phyloP scores from a whole-genome alignment of 345 rosid genomes.

The Abelmoschus esculentus region DNA sequence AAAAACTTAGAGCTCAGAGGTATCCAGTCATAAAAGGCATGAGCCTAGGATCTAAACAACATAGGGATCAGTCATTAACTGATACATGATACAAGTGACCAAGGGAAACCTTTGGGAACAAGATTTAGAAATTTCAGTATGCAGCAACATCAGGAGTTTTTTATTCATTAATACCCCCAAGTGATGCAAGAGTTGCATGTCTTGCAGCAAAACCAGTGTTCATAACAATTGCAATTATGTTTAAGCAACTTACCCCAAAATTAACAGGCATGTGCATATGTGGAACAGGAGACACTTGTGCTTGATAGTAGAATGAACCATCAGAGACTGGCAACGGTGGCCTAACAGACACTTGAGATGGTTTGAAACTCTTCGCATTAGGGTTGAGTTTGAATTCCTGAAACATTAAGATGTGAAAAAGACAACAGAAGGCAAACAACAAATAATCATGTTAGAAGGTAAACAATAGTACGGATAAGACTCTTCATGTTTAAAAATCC shows the following conservation, averaged over 20 bases:
- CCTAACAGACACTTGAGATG: constrained; percentile 44
- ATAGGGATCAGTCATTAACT: too few relatives aligned
- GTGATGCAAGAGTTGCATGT: background rate
- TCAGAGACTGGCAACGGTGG: constrained; percentile 63
- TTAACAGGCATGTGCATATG: constrained; percentile 73
- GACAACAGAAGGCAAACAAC: background rate
- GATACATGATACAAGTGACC: background rate
- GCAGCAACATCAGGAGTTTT: background rate
- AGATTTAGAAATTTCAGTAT: background rate
- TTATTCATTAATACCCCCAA: too few relatives aligned
- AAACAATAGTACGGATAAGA: background rate
- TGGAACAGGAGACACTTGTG: constrained; percentile 36
- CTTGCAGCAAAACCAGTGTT: constrained; percentile 1
- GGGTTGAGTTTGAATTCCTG: constrained; percentile 98
- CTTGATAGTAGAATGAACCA: constrained; percentile 53
- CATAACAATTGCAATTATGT: background rate
- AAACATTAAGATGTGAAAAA: constrained; percentile 1
- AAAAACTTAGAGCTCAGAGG: background rate
- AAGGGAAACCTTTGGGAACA: background rate
- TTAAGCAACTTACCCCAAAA: constrained; percentile 51
- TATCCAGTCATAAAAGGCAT: background rate
- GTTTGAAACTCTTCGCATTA: constrained; percentile 79
- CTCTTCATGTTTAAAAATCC: too few relatives aligned
- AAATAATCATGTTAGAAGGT: background rate
- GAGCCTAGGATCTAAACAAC: too few relatives aligned